Percentiles rank a stretch among this genome's conserved stretches.
Conservation (phyloP, 2,329 filamentous ascomycete species). For the Fusarium austroafricanum region DNA sequence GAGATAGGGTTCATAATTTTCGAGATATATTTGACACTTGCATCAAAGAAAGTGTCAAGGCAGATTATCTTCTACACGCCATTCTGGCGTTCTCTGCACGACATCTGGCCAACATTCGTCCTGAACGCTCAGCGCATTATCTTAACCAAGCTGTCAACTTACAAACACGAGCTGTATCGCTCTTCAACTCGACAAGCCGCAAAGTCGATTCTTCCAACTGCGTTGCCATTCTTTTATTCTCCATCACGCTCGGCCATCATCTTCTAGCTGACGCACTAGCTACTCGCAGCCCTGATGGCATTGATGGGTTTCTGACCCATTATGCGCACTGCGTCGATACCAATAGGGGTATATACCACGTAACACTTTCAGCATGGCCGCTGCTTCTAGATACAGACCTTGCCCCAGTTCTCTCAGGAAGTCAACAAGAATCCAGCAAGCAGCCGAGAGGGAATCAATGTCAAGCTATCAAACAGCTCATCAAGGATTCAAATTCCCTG, state of each 20-base stretch:
- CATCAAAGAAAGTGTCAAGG: neutral
- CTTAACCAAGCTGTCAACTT: constrained; percentile 6
- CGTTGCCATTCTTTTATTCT: constrained; percentile 31
- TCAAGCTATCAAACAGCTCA: neutral
- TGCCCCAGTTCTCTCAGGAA: constrained; percentile 6
- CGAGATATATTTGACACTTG: neutral
- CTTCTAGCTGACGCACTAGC: constrained; percentile 21
- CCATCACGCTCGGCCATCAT: constrained; percentile 13
- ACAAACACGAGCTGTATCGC: constrained; percentile 18
- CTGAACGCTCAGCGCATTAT: neutral
- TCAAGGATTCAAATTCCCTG: neutral
- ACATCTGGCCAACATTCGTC: constrained; percentile 7
- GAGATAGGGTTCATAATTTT: neutral
- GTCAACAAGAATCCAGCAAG: neutral
- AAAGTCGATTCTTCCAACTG: constrained; percentile 19
- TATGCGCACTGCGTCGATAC: constrained; percentile 25
- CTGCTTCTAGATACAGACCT: constrained; percentile 15
- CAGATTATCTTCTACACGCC: constrained; percentile 27
- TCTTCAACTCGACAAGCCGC: constrained; percentile 15
- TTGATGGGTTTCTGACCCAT: neutral
- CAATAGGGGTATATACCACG: constrained; percentile 23
- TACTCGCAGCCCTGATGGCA: neutral
- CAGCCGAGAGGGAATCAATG: constrained; percentile 5
- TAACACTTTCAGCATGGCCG: constrained; percentile 1
- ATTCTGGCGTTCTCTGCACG: constrained; percentile 34